Evolutionary conservation across 2,329 filamentous ascomycete genomes (phyloP).

Genomic region (Botryotinia convoluta): DNA sequence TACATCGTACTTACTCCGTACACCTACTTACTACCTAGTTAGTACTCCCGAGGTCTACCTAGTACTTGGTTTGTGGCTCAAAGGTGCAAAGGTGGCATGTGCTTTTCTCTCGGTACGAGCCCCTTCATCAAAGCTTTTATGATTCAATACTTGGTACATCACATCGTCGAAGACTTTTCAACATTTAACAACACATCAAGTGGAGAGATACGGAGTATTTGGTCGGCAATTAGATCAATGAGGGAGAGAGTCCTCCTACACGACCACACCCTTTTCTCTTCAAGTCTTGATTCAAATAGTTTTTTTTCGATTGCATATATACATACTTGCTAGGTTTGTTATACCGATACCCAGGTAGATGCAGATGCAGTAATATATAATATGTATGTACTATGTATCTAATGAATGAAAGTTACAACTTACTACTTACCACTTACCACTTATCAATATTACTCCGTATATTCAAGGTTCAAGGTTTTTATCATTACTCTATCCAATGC

Average conservation of each 20-base stretch:
- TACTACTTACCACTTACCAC: neutral
- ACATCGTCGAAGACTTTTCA: neutral
- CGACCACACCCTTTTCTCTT: neutral
- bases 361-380: neutral
- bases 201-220: neutral
- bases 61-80: neutral
- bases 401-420: neutral
- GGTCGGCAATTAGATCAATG: neutral
- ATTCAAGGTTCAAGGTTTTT: conserved; percentile 7
- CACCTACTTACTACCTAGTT: too few species aligned
- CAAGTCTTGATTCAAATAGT: neutral
- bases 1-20: neutral
- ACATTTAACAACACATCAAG: conserved; percentile 12
- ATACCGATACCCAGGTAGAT: neutral
- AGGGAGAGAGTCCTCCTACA: neutral
- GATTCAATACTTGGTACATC: neutral
- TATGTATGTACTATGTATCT: neutral
- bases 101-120: conserved; percentile 1
- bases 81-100: neutral
- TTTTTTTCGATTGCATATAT: neutral
- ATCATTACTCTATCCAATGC: neutral
- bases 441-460: neutral
- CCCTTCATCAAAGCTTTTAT: conserved; percentile 6
- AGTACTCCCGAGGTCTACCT: too few species aligned
- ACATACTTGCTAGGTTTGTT: neutral